These are phyloP conservation scores for Fusarium sp. DNA, from an alignment of 2,329 filamentous ascomycete genomes.

Conservation along the genomic window DNA sequence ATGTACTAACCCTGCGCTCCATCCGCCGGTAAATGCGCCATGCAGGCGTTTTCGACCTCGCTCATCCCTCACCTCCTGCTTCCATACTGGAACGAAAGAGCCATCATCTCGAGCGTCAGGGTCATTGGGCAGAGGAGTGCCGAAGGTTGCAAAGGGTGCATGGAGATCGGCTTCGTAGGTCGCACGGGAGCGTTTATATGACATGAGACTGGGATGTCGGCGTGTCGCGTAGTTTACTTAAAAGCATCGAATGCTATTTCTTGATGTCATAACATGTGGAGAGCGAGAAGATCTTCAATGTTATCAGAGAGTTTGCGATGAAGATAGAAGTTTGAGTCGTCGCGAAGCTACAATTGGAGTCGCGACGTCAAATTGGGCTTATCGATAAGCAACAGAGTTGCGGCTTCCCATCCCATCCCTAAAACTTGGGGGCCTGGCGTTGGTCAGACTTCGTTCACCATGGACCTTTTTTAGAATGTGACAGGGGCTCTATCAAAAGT, in stretches of 20 bases:
- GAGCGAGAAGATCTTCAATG: not conserved
- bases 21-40: slow-evolving; percentile 96
- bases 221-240: slow-evolving; percentile 5
- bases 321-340: slow-evolving; percentile 11
- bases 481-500: slow-evolving; percentile 19
- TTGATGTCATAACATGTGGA: not conserved
- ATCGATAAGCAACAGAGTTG: slow-evolving; percentile 36
- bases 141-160: slow-evolving; percentile 81
- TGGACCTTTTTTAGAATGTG: not conserved
- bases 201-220: slow-evolving; percentile 62
- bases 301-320: not conserved
- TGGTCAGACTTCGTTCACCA: not conserved
- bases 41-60: slow-evolving; percentile 89
- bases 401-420: not conserved
- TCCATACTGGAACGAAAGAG: slow-evolving; percentile 94
- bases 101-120: slow-evolving; percentile 85
- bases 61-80: slow-evolving; percentile 96
- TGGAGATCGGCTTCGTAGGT: slow-evolving; percentile 81
- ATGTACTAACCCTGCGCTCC: slow-evolving; percentile 85
- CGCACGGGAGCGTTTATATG: slow-evolving; percentile 81
- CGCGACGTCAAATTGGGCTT: slow-evolving; percentile 31
- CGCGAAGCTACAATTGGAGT: slow-evolving; percentile 17
- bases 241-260: slow-evolving; percentile 19
- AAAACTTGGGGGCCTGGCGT: slow-evolving; percentile 4
- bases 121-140: slow-evolving; percentile 86